Evolutionary conservation across 139 green algal species (phyloP).

Genomic region (Gonium pectorale): DNA sequence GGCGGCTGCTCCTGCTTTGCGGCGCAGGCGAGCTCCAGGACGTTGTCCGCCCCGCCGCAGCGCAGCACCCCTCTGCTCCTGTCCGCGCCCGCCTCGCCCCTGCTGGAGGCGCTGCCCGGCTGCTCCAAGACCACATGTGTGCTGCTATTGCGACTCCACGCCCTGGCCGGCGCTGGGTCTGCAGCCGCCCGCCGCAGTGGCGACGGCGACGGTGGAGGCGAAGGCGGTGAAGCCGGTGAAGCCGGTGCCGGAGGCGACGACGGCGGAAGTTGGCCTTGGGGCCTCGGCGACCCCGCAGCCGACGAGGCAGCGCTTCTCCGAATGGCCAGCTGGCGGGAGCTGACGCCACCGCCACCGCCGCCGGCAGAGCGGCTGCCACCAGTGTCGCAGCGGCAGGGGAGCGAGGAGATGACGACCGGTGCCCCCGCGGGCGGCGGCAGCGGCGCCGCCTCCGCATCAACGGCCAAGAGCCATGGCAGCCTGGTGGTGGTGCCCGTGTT

Average conservation of each 20-base stretch:
- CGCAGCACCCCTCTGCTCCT: neutral
- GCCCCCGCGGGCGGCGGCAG: no score
- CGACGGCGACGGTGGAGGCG: no score
- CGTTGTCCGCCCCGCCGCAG: constrained; percentile 19
- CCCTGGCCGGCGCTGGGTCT: no score
- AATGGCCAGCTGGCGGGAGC: neutral
- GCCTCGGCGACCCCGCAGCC: neutral
- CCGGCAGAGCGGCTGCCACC: neutral
- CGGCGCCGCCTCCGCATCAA: no score
- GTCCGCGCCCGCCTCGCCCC: neutral
- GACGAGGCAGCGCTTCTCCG: constrained; percentile 3
- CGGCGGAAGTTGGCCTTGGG: constrained; percentile 2
- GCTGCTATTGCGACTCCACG: neutral
- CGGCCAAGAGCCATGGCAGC: no score
- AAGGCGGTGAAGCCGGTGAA: no score
- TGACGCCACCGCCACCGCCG: neutral
- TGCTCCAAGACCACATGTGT: constrained; percentile 30
- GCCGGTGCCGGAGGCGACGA: neutral
- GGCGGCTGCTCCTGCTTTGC: neutral
- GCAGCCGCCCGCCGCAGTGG: neutral
- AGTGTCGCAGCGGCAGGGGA: neutral
- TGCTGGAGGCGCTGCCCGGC: constrained; percentile 18
- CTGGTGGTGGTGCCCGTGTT: no score
- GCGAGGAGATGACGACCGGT: no score
- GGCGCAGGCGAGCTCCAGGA: no score